These are phyloP conservation scores for Globisporangium okanoganense DNA, from an alignment of 352 stramenopile species.

Conservation along the genomic window DNA sequence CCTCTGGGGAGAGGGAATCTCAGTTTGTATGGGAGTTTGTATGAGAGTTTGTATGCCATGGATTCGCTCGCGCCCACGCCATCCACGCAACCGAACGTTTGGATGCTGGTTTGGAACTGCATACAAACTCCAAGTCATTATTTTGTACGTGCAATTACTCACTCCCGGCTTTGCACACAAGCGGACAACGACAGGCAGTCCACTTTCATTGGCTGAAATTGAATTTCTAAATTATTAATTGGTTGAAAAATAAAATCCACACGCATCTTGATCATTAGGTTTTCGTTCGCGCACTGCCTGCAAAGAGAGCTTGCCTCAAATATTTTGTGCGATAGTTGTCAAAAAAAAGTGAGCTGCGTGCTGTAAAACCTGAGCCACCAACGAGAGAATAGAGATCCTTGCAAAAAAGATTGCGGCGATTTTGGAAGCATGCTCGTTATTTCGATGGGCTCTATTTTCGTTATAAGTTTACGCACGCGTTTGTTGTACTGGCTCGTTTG, in stretches of 20 bases:
- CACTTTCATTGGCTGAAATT: background rate
- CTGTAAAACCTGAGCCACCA: too few species aligned
- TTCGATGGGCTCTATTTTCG: too few species aligned
- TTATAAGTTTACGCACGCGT: too few species aligned
- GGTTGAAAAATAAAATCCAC: background rate
- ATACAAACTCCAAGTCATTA: background rate
- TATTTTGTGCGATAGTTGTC: background rate
- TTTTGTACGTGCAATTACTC: background rate
- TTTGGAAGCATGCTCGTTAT: too few species aligned
- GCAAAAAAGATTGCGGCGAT: too few species aligned
- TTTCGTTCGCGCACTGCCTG: background rate
- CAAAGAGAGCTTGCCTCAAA: background rate
- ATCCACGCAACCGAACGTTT: conserved; percentile 8
- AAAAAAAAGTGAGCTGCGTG: too few species aligned
- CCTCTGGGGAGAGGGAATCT: conserved; percentile 1
- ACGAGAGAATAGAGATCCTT: too few species aligned
- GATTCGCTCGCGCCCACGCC: conserved; percentile 2
- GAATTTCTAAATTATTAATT: background rate
- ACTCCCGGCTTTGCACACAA: conserved; percentile 3
- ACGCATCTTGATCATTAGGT: background rate
- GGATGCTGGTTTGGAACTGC: background rate
- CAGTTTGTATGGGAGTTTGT: background rate
- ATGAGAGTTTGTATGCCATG: conserved; percentile 7
- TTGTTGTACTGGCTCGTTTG: too few species aligned
- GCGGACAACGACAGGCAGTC: background rate